Evolutionary conservation across 1,284 basidiomycete genomes (phyloP).

Genomic region (Neonothopanus nambi): DNA sequence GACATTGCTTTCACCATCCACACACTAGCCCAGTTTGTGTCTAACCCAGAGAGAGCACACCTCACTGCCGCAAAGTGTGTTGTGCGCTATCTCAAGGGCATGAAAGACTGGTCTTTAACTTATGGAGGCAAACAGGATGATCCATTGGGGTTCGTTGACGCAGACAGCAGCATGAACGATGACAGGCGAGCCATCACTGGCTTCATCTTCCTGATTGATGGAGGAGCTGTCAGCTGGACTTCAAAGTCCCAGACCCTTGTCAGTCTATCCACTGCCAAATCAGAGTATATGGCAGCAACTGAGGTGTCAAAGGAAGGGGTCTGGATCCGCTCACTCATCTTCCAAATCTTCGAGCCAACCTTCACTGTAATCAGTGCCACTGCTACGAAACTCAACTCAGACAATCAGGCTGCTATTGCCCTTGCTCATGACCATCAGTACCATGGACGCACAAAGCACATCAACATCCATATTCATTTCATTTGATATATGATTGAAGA

Average conservation of each 20-base stretch:
- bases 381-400: constrained; percentile 12
- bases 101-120: no score
- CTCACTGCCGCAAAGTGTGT: constrained; percentile 14
- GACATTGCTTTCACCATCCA: no score
- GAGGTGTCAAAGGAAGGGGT: constrained; percentile 5
- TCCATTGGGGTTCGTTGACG: no score
- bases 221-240: constrained; percentile 1
- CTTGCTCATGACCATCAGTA: constrained; percentile 26
- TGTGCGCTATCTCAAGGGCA: constrained; percentile 17
- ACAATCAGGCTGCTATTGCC: constrained; percentile 31
- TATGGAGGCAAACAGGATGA: no score
- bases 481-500: no score
- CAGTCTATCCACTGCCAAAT: not conserved
- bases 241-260: constrained; percentile 3
- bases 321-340: constrained; percentile 1
- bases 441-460: no score
- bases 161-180: constrained; percentile 4
- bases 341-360: constrained; percentile 4
- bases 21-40: constrained; percentile 11
- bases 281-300: not conserved
- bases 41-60: constrained; percentile 13
- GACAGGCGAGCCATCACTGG: constrained; percentile 1
- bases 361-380: not conserved
- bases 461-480: no score
- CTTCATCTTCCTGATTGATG: not conserved